Evolutionary conservation across 2,329 filamentous ascomycete genomes (phyloP), one percentile per base, ranked within the genome.

Genomic region (Talaromyces piceae): DNA sequence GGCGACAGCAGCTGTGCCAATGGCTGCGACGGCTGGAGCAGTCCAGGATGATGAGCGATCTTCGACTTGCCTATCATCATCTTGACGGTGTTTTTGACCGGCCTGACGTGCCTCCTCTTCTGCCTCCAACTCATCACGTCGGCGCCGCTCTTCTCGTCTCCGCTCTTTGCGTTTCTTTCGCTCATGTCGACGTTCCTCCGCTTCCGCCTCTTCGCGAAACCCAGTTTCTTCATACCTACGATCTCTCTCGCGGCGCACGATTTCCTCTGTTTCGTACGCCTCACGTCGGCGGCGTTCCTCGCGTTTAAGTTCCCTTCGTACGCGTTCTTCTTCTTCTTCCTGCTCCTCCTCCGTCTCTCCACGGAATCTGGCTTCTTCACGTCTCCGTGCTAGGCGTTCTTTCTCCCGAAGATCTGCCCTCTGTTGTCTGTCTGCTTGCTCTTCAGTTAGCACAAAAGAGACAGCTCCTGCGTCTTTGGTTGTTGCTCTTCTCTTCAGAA

Each of bases 371-470:
- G 55, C 37, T 28, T 57, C 41, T 26, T 54, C 52, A 16, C 50
- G 54, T 27, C 28, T 47, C 47, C 50, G 53, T 45, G 28, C 37
- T 41, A 18, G 30, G 16, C 49, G 49, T 33, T 55, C 41, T 47
- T 37, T 52, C 33, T 52, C 47, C 27, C 43, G 47, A 27, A 41
- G 59, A 28, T 61, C 61, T 13, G 62, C 60, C 27, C 63, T 62
- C 47, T 66, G 64, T 49, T 78, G 77, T 49, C 74, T 76, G 26
- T 74, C 70, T 30, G 67, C 69, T 63, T 82, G 78, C 59, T 81
- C 78, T 44, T 80, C 69, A 0, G 79, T 81, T 46, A 82, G 60
- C 31, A 77, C 73, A 56, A 83, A 83, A 49, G 77, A 75, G 6
- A 83, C 81, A 7, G 70, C 70, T 50, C 66, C 47, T 12, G 51